Conservation (phyloP, 2,329 filamentous ascomycete genomes). For the Ophiocordyceps camponoti-floridani region DNA sequence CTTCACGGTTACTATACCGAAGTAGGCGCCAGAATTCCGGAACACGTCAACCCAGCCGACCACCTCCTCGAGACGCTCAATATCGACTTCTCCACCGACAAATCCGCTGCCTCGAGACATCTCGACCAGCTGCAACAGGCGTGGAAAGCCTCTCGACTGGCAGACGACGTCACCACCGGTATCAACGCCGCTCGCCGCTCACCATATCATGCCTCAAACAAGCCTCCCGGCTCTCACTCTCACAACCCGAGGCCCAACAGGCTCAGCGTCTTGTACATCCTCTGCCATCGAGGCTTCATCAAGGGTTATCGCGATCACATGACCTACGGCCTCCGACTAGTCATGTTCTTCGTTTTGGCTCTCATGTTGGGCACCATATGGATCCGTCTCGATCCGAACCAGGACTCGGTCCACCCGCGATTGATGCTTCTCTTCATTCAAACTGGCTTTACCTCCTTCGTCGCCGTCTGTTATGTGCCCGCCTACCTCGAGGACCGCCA, state of each 20-base stretch:
- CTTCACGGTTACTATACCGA: constrained; percentile 44
- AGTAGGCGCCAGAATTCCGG: constrained; percentile 4
- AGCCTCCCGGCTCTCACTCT: no score
- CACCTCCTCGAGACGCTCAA: background rate
- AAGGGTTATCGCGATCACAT: constrained; percentile 74
- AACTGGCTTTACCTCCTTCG: constrained; percentile 61
- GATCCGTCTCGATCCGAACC: constrained; percentile 49
- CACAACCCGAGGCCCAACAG: constrained; percentile 19
- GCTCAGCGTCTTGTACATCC: constrained; percentile 35
- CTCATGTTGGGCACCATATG: constrained; percentile 84
- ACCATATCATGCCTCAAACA: no score
- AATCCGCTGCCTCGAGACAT: background rate
- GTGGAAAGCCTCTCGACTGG: background rate
- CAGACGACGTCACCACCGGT: background rate
- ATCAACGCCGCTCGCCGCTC: background rate
- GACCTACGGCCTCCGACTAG: constrained; percentile 65
- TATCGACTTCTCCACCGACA: background rate
- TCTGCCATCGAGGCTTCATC: constrained; percentile 64
- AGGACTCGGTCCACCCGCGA: constrained; percentile 61
- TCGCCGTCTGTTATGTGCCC: constrained; percentile 73
- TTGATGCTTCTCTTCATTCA: constrained; percentile 70
- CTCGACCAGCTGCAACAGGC: background rate
- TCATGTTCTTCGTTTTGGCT: constrained; percentile 64
- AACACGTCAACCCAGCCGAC: constrained; percentile 6
- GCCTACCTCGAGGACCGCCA: constrained; percentile 58